These are phyloP conservation scores for Zostera marina DNA, from an alignment of 116 monocot genomes.

Conservation along the genomic window DNA sequence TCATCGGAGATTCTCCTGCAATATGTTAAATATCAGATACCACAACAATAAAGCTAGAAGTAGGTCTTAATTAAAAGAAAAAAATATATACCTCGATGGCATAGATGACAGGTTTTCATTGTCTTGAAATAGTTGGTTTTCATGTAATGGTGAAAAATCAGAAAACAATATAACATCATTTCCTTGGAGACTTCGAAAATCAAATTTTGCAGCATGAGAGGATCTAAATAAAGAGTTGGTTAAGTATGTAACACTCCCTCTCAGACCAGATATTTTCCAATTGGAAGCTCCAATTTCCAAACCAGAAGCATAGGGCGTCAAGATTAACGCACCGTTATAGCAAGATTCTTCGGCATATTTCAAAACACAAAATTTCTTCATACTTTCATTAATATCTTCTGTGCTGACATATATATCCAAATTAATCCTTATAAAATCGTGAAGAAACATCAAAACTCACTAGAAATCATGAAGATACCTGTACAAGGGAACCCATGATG, in stretches of 20 bases:
- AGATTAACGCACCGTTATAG: conserved; percentile 44
- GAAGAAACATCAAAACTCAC: neutral
- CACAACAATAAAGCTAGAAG: neutral
- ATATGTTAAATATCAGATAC: neutral
- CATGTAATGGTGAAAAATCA: conserved; percentile 46
- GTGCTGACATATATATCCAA: conserved; percentile 30
- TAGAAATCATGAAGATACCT: conserved; percentile 21
- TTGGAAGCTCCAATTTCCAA: conserved; percentile 79
- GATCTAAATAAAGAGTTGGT: conserved; percentile 60
- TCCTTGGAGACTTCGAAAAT: conserved; percentile 43
- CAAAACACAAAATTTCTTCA: conserved; percentile 36
- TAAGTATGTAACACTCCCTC: conserved; percentile 56
- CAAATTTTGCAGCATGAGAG: conserved; percentile 57
- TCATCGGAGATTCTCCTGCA: conserved; percentile 12
- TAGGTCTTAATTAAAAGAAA: neutral
- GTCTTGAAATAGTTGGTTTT: conserved; percentile 7
- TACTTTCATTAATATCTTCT: conserved; percentile 53
- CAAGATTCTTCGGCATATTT: conserved; percentile 79
- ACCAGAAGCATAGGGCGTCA: conserved; percentile 83
- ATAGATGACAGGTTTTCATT: conserved; percentile 1
- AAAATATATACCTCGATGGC: conserved; percentile 19
- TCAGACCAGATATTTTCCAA: conserved; percentile 59
- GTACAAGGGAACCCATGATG: conserved; percentile 57
- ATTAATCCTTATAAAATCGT: neutral
- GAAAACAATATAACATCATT: conserved; percentile 74